Percentiles rank a stretch among this genome's conserved stretches.
These are phyloP conservation scores for Pseudocercospora vitis DNA, from an alignment of 2,329 filamentous ascomycete genomes.

Conservation along the genomic window DNA sequence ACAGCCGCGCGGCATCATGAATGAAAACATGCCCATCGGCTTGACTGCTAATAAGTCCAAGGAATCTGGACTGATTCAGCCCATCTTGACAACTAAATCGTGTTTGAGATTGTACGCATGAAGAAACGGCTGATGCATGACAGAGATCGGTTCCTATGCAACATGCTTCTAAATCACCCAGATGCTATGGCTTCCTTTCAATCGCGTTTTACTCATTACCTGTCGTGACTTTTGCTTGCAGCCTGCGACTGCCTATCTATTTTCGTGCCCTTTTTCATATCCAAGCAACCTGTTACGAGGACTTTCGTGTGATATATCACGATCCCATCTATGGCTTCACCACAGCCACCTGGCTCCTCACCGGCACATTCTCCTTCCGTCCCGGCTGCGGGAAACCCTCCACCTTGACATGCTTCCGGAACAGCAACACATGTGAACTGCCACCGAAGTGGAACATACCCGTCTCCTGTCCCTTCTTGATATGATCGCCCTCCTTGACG, in stretches of 20 bases:
- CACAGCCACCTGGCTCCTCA: constrained; percentile 40
- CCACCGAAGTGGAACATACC: constrained; percentile 85
- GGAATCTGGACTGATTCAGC: no score
- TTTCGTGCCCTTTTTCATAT: neutral
- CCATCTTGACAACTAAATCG: no score
- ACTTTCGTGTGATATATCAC: neutral
- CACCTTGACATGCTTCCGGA: constrained; percentile 56
- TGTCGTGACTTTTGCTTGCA: neutral
- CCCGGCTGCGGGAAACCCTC: constrained; percentile 39
- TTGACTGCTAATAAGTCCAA: no score
- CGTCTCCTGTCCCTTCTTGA: constrained; percentile 69
- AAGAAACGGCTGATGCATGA: no score
- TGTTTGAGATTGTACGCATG: no score
- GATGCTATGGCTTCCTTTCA: no score
- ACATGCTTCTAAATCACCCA: no score
- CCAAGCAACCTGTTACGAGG: no score
- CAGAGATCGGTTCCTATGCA: no score
- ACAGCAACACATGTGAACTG: constrained; percentile 67
- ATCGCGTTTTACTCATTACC: no score
- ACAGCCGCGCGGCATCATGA: no score
- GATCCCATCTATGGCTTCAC: constrained; percentile 48
- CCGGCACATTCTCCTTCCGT: constrained; percentile 40
- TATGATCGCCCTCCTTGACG: constrained; percentile 62
- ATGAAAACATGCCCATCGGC: no score
- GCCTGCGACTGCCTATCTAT: neutral